Evolutionary conservation across 2,329 filamentous ascomycete species (phyloP), one percentile per base, ranked within the genome.

Genomic region (Lomentospora prolificans): DNA sequence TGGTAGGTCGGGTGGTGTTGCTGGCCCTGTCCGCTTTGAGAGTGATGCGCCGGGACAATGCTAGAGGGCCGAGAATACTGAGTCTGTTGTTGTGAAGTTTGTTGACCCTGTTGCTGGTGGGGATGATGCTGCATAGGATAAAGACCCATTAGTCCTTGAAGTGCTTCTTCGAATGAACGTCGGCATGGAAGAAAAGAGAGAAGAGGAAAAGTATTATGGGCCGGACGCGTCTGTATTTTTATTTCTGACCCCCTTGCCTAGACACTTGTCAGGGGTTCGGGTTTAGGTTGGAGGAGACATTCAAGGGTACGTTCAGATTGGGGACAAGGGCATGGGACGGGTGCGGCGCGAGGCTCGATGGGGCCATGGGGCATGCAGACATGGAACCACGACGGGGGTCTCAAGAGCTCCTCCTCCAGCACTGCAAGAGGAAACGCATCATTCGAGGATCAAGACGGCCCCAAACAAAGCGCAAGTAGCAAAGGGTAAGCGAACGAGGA

Each of bases 41-140:
- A 82, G 65, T 87, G 84, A 64, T 88, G 85, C 69, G 87, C 85
- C 64, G 89, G 83, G 65, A 88, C 84, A 65, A 85, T 80, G 73
- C 85, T 86, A 65, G 83, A 80, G 61, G 86, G 83, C 68, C 87
- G 82, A 64, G 84, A 79, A 69, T 87, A 81, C 63, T 84, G 84
- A 58, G 82, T 44, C 39, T 46, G 55, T 50, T 57, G 55, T 25
- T 46, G 77, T 65, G 84, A 76, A 63, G 77, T 74, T 60, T 75
- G 75, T 65, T 84, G 84, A 63, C 87, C 86, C 62, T 86, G 79
- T 67, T 87, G 76, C 66, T 81, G 79, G 62, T 78, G 71, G 72
- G 78, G 75, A 30, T 57, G 85, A 80, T 88, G 85, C 85, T 89
- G 82, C 78, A 81, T 79, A 76, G 74, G 78, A 73, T 76, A 75